Evolutionary conservation across 441 rosid species (phyloP), one percentile per base, ranked within the genome.

Genomic region (Eutrema salsugineum): DNA sequence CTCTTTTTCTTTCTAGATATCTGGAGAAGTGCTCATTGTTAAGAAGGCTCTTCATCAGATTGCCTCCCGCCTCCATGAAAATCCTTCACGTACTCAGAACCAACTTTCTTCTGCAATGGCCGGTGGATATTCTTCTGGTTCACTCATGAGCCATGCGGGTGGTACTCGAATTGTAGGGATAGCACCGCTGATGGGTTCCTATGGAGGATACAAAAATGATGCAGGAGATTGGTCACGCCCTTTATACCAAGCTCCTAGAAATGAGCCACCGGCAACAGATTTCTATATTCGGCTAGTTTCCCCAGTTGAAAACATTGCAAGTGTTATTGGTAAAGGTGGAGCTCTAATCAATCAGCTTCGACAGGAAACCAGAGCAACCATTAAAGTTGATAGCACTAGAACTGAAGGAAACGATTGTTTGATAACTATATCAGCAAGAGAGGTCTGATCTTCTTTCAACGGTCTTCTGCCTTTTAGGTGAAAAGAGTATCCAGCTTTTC

Each of bases 281-380:
- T 89, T 95, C 70, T 86, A 90, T 53, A 87, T 95, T 66, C 85
- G 96, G 56, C 73, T 95, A 62, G 87, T 93, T 66, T 92, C 96
- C 46, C 92, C 94, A 30, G 81, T 78, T 81, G 95, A 80, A 55
- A 89, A 91, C 76, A 87, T 93, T 68, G 91, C 96, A 62, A 87
- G 85, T 61, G 93, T 91, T 50, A 93, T 93, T 65, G 98, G 98
- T 54, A 93, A 89, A 81, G 94, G 97, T 56, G 98, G 98, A 59
- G 80, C 87, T 63, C 73, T 88, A 68, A 93, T 93, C 77, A 93
- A 88, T 73, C 97, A 93, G 83, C 91, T 91, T 73, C 81, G 98
- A 70, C 94, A 89, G 79, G 98, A 93, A 2, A 83, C 94, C 19
- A 84, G 93, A 70, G 98, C 97, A 2, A 77, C 67, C 47, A 83